Evolutionary conservation across 805 yeast genomes (phyloP).

Genomic region (Zygoascus biomembranicola): DNA sequence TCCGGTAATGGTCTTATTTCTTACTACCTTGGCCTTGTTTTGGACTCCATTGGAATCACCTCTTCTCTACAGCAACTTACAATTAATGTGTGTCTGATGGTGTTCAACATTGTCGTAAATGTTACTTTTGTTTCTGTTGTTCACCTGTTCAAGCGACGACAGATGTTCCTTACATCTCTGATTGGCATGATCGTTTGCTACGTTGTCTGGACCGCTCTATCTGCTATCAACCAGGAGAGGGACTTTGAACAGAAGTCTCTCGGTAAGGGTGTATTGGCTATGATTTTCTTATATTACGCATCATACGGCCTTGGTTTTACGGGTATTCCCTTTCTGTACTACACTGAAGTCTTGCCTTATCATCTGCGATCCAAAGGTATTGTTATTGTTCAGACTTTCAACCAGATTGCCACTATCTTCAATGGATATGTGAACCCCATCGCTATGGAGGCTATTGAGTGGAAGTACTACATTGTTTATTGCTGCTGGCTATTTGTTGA

Average conservation of each 20-base stretch:
- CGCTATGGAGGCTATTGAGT: slow-evolving; percentile 35
- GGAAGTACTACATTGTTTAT: slow-evolving; percentile 41
- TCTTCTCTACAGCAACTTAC: slow-evolving; percentile 2
- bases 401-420: slow-evolving; percentile 12
- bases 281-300: slow-evolving; percentile 3
- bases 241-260: background rate
- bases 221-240: slow-evolving; percentile 26
- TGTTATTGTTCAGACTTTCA: slow-evolving; percentile 19
- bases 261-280: slow-evolving; percentile 1
- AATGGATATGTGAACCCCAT: slow-evolving; percentile 30
- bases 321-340: slow-evolving; percentile 8
- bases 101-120: background rate
- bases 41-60: slow-evolving; percentile 46
- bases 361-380: slow-evolving; percentile 35
- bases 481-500: slow-evolving; percentile 28
- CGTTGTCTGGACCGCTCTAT: slow-evolving; percentile 35
- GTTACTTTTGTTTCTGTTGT: background rate
- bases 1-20: slow-evolving; percentile 12
- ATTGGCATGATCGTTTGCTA: slow-evolving; percentile 5
- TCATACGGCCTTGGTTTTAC: background rate
- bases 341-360: slow-evolving; percentile 20
- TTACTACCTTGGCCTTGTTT: slow-evolving; percentile 43
- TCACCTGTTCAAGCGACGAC: slow-evolving; percentile 1
- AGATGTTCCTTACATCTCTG: slow-evolving; percentile 1
- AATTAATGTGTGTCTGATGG: slow-evolving; percentile 3